These are phyloP conservation scores for Sarocladiaceae sp. DNA, from an alignment of 2,329 filamentous ascomycete genomes.

Conservation along the genomic window DNA sequence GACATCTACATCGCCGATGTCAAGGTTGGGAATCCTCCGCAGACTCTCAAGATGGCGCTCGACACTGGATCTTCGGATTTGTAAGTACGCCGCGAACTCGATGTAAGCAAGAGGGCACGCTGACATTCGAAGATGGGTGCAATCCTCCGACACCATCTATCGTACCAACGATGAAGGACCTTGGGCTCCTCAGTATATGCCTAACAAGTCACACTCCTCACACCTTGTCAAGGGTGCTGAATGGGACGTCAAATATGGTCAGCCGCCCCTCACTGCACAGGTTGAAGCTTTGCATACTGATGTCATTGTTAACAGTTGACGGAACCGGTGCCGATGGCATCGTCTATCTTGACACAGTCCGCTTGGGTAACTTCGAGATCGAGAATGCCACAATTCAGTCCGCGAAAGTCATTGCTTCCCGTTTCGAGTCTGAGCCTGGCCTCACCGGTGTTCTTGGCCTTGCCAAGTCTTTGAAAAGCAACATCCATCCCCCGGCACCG, in stretches of 20 bases:
- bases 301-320: slow-evolving; percentile 30
- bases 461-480: slow-evolving; percentile 40
- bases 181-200: slow-evolving; percentile 36
- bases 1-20: slow-evolving; percentile 40
- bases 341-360: slow-evolving; percentile 47
- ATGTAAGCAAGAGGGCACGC: background rate
- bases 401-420: slow-evolving; percentile 36
- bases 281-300: background rate
- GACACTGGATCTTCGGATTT: slow-evolving; percentile 53
- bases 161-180: slow-evolving; percentile 28
- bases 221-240: slow-evolving; percentile 33
- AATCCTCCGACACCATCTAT: slow-evolving; percentile 43
- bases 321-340: slow-evolving; percentile 40
- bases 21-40: slow-evolving; percentile 43
- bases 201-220: slow-evolving; percentile 41
- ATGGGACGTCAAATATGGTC: slow-evolving; percentile 48
- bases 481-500: slow-evolving; percentile 36
- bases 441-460: slow-evolving; percentile 51
- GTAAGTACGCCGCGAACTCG: slow-evolving; percentile 47
- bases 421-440: slow-evolving; percentile 35
- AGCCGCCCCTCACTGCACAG: slow-evolving; percentile 20
- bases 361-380: slow-evolving; percentile 40
- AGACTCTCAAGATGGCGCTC: slow-evolving; percentile 42
- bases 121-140: slow-evolving; percentile 43
- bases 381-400: slow-evolving; percentile 45